Evolutionary conservation across 768 basidiomycete genomes (phyloP), one percentile per base, ranked within the genome.

Genomic region (Leccinum subtestaceum): DNA sequence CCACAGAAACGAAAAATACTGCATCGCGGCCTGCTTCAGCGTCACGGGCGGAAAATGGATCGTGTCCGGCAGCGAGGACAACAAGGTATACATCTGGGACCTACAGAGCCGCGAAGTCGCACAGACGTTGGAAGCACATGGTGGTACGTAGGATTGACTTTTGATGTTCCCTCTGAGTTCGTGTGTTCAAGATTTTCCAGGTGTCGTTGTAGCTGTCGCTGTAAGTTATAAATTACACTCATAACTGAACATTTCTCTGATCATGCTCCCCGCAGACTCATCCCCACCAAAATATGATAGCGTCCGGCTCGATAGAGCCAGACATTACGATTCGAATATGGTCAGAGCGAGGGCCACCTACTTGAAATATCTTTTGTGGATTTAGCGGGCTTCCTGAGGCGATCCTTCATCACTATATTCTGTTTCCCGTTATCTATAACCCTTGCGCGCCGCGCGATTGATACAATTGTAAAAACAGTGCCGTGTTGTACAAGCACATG

Each of bases 21-120:
- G 91, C 65, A 88, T 93, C 66, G 85, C 86, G 23, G 84, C 91
- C 2, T 89, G 88, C 72, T 92, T 93, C 76, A 88, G 86, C 63
- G 89, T 90, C 12, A 93, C 90, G 1, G 89, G 87, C 29, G 89
- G 89, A 4, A 91, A 87, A 65, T 96, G 91, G 91, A 91, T 98
- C 63, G 84, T 97, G 1, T 85, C 91, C 0, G 96, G 96, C 0
- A 90, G 87, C 67, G 96, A 98, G 72, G 95, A 96, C 72, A 80
- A 89, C 68, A 95, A 91, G 69, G 83, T 89, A 23, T 90, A 93
- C 60, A 81, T 97, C 9, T 96, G 94, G 92, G 94, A 98, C 70
- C 69, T 98, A 31, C 92, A 95, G 68, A 89, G 85, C 7, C 80
- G 91, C n/a, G 85, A 91, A 68, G 80, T 95, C 50, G 88, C 93